A percentile compares a stretch with the other conserved stretches of the same genome.
phyloP scores from a whole-genome alignment of 2,329 filamentous ascomycete species.

The Raffaelea albimanens region DNA sequence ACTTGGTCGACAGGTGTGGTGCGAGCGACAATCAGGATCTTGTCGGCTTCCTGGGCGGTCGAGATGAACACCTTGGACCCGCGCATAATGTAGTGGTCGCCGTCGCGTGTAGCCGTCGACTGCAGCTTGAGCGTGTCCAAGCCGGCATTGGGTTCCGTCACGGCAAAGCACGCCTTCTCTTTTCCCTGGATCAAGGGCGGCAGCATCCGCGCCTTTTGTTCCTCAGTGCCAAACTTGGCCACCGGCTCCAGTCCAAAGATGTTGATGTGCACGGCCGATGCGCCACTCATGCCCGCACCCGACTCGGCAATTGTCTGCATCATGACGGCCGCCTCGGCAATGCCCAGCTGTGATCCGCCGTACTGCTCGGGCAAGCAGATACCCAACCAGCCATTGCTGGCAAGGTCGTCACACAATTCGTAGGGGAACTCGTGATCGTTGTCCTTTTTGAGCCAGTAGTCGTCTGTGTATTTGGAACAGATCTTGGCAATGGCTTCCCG shows the following conservation, averaged over 20 bases:
- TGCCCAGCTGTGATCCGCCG: conserved; percentile 65
- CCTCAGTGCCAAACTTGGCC: conserved; percentile 58
- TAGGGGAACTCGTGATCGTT: conserved; percentile 26
- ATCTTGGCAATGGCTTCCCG: conserved; percentile 59
- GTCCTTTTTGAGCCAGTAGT: conserved; percentile 71
- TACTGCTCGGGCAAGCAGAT: conserved; percentile 68
- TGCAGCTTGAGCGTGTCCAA: conserved; percentile 66
- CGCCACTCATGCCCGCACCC: conserved; percentile 68
- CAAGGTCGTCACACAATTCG: conserved; percentile 63
- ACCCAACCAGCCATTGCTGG: conserved; percentile 70
- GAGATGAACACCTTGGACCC: conserved; percentile 89
- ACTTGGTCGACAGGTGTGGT: conserved; percentile 41
- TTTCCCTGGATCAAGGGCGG: conserved; percentile 63
- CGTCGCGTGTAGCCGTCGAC: conserved; percentile 47
- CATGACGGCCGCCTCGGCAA: conserved; percentile 80
- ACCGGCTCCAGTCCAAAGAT: conserved; percentile 69
- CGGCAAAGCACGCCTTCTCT: conserved; percentile 68
- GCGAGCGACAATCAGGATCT: conserved; percentile 74
- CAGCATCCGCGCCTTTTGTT: conserved; percentile 55
- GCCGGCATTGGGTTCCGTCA: conserved; percentile 75
- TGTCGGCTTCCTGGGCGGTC: conserved; percentile 68
- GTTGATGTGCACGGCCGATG: conserved; percentile 53
- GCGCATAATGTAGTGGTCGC: conserved; percentile 51
- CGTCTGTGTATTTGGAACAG: conserved; percentile 60
- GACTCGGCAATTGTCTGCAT: conserved; percentile 67